Evolutionary conservation across 1,284 basidiomycete genomes (phyloP).

Genomic region (Ceraceosorus guamensis): DNA sequence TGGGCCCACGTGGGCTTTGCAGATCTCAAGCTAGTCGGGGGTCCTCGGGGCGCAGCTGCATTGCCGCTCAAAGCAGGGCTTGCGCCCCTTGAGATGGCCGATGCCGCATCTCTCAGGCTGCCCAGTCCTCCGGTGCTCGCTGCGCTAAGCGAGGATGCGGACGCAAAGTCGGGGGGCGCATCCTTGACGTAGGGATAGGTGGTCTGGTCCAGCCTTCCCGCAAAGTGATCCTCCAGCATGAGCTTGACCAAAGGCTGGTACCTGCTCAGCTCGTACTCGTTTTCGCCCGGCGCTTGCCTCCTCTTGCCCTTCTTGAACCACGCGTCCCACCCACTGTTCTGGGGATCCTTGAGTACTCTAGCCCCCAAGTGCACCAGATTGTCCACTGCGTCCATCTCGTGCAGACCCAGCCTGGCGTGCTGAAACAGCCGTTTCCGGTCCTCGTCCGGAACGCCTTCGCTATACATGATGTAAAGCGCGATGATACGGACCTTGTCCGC

Average conservation of each 20-base stretch:
- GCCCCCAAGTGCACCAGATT: conserved; percentile 75
- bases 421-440: conserved; percentile 89
- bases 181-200: conserved; percentile 89
- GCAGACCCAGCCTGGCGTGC: conserved; percentile 79
- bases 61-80: conserved; percentile 16
- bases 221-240: conserved; percentile 81
- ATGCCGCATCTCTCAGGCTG: not conserved
- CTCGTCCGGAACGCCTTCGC: conserved; percentile 95
- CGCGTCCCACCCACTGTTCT: conserved; percentile 21
- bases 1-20: conserved; percentile 42
- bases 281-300: conserved; percentile 68
- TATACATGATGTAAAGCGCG: conserved; percentile 87
- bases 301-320: conserved; percentile 57
- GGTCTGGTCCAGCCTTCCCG: conserved; percentile 67
- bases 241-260: conserved; percentile 80
- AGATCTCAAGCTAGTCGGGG: conserved; percentile 23
- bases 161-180: conserved; percentile 59
- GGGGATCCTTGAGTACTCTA: conserved; percentile 64
- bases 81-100: conserved; percentile 5
- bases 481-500: conserved; percentile 91
- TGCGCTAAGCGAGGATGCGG: not conserved
- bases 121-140: not conserved
- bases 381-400: conserved; percentile 91
- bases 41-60: not conserved
- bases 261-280: conserved; percentile 90